Conservation (phyloP, 2,329 filamentous ascomycete species). For the Huntiella decipiens region DNA sequence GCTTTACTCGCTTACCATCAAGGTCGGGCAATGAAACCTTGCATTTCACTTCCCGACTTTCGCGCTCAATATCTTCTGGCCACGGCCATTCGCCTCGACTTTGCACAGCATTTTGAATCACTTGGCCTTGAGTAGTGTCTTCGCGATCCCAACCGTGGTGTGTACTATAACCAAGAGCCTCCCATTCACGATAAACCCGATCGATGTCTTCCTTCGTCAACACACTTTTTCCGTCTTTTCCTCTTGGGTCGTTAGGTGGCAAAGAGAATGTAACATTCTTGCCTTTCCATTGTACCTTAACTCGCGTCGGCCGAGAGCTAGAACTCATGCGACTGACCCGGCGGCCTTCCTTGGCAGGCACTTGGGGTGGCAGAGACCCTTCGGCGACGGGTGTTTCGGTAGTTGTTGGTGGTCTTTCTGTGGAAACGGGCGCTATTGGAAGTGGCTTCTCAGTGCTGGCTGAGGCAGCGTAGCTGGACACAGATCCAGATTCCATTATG, state of each 20-base stretch:
- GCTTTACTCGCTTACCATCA: slow-evolving; percentile 26
- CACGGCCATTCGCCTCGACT: slow-evolving; percentile 52
- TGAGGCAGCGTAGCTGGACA: neutral
- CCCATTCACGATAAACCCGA: slow-evolving; percentile 45
- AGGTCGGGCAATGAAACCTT: slow-evolving; percentile 52
- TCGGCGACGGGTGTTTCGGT: neutral
- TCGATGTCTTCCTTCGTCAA: slow-evolving; percentile 36
- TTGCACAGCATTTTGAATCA: slow-evolving; percentile 31
- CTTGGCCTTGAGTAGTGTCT: slow-evolving; percentile 22
- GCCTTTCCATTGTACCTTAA: slow-evolving; percentile 55
- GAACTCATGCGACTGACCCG: neutral
- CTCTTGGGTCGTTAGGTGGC: slow-evolving; percentile 47
- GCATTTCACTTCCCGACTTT: slow-evolving; percentile 33
- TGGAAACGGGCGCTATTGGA: slow-evolving; percentile 1
- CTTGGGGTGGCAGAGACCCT: slow-evolving; percentile 17
- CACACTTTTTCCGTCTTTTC: slow-evolving; percentile 34
- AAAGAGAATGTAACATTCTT: slow-evolving; percentile 56
- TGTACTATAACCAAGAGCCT: slow-evolving; percentile 49
- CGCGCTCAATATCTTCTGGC: slow-evolving; percentile 35
- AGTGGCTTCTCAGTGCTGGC: slow-evolving; percentile 8
- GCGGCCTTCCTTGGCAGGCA: slow-evolving; percentile 19
- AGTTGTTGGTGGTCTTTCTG: neutral
- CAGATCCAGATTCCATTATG: slow-evolving; percentile 3
- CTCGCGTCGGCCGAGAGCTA: slow-evolving; percentile 17
- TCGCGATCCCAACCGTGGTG: slow-evolving; percentile 45